A percentile compares a stretch with the other conserved stretches of the same genome.
Evolutionary conservation across 2,329 filamentous ascomycete species (phyloP).

Genomic region (Colletotrichum nymphaeae): DNA sequence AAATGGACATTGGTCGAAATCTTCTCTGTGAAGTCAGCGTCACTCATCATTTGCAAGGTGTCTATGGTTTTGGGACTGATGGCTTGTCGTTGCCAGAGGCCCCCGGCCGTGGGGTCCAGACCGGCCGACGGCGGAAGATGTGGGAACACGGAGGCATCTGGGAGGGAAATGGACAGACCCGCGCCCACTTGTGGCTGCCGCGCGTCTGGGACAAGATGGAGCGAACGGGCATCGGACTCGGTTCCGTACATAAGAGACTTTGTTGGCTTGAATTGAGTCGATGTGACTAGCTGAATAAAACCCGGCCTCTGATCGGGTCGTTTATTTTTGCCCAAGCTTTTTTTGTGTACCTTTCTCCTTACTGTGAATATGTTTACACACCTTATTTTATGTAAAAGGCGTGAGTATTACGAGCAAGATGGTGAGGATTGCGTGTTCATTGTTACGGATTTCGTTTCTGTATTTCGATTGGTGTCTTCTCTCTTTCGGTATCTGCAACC

Average conservation of each 20-base stretch:
- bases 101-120: neutral
- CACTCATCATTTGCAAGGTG: neutral
- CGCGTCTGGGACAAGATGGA: neutral
- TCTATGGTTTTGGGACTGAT: neutral
- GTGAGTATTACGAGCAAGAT: conserved; percentile 8
- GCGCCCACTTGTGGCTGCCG: neutral
- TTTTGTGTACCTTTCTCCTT: neutral
- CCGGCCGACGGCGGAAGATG: conserved; percentile 11
- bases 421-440: conserved; percentile 4
- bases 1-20: neutral
- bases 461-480: neutral
- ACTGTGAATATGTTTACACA: too few species aligned
- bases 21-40: neutral
- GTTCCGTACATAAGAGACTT: neutral
- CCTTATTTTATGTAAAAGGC: conserved; percentile 4
- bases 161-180: neutral
- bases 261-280: neutral
- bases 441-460: neutral
- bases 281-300: neutral
- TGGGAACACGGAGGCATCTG: conserved; percentile 7
- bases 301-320: neutral
- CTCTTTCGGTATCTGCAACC: neutral
- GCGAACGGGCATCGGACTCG: conserved; percentile 8
- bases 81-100: neutral
- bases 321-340: neutral